Conservation (phyloP, 2,329 filamentous ascomycete species). For the Trichoderma pleuroti region DNA sequence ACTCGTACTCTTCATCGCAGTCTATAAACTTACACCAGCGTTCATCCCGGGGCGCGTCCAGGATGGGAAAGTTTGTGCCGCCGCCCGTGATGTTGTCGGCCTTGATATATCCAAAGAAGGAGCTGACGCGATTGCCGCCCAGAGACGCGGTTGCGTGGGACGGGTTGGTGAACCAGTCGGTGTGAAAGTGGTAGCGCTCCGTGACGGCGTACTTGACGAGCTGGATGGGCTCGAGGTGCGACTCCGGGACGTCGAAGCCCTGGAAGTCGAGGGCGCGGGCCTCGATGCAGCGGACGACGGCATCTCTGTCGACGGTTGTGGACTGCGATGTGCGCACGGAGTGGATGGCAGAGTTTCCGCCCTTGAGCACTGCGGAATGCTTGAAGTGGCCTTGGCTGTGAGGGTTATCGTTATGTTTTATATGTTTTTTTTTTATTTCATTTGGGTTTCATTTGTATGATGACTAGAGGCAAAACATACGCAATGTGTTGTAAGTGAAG, state of each 20-base stretch:
- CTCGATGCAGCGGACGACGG: conserved; percentile 45
- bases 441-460: not conserved
- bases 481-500: conserved; percentile 42
- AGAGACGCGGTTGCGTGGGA: conserved; percentile 36
- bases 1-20: conserved; percentile 46
- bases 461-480: conserved; percentile 29
- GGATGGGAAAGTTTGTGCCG: conserved; percentile 47
- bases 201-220: conserved; percentile 45
- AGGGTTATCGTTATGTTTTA: no score
- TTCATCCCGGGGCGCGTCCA: conserved; percentile 36
- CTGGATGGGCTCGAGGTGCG: conserved; percentile 45
- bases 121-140: conserved; percentile 44
- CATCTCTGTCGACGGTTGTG: conserved; percentile 40
- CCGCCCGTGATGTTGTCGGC: conserved; percentile 43
- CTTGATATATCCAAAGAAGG: conserved; percentile 48
- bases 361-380: conserved; percentile 40
- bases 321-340: conserved; percentile 45
- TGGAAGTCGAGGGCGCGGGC: conserved; percentile 45
- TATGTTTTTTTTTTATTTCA: no score
- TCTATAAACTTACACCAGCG: conserved; percentile 45
- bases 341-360: conserved; percentile 33
- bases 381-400: conserved; percentile 42
- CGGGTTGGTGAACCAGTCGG: conserved; percentile 47
- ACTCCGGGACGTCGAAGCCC: conserved; percentile 37
- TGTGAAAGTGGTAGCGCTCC: conserved; percentile 48